phyloP scores from a whole-genome alignment of 495 filamentous ascomycete genomes.

The Aspergillus egyptiacus region DNA sequence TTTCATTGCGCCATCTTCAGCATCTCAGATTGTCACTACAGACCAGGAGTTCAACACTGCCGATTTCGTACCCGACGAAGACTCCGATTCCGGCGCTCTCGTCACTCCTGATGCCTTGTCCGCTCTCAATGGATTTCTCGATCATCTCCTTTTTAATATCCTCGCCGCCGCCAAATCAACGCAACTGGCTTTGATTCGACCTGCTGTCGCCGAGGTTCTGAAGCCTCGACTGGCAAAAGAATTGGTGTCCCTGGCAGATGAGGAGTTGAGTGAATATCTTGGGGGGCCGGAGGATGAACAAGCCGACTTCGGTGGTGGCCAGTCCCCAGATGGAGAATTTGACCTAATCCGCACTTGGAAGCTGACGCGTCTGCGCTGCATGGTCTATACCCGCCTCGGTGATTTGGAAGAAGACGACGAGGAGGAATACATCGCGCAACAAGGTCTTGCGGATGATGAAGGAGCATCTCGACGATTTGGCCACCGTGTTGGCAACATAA shows the following conservation, averaged over 20 bases:
- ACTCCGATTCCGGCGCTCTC: conserved; percentile 53
- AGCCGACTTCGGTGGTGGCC: conserved; percentile 47
- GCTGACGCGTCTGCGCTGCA: conserved; percentile 81
- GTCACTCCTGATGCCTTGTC: conserved; percentile 71
- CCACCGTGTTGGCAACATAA: conserved; percentile 62
- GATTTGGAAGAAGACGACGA: conserved; percentile 98
- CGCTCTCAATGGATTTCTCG: conserved; percentile 87
- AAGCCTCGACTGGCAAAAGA: conserved; percentile 84
- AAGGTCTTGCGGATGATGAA: conserved; percentile 53
- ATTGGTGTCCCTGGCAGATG: conserved; percentile 80
- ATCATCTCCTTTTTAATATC: conserved; percentile 86
- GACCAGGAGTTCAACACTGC: conserved; percentile 72
- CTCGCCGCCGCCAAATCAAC: conserved; percentile 76
- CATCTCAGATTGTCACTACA: conserved; percentile 84
- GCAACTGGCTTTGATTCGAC: conserved; percentile 68
- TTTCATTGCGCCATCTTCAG: conserved; percentile 85
- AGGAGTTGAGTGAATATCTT: conserved; percentile 84
- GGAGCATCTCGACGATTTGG: conserved; percentile 48
- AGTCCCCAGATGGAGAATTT: conserved; percentile 56
- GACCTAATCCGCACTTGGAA: conserved; percentile 88
- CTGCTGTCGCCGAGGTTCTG: conserved; percentile 79
- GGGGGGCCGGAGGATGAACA: conserved; percentile 71
- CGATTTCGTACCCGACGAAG: conserved; percentile 58
- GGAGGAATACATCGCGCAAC: conserved; percentile 71
- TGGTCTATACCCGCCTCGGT: conserved; percentile 95